Percentiles rank a stretch among this genome's conserved stretches.
These are phyloP conservation scores for Fusarium azukiicola DNA, from an alignment of 2,329 filamentous ascomycete species.

Conservation along the genomic window DNA sequence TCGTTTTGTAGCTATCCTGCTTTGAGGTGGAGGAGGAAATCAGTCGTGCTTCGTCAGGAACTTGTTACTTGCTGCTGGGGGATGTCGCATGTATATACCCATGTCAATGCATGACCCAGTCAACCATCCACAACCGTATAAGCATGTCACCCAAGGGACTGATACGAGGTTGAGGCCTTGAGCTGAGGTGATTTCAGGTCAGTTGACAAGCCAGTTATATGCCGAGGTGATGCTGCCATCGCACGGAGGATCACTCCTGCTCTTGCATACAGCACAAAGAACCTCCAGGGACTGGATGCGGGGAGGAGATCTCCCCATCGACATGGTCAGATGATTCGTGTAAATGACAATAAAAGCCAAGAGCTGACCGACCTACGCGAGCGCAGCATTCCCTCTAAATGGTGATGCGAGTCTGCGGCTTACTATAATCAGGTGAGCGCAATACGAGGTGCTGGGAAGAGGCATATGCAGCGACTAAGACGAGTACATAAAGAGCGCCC, in stretches of 20 bases:
- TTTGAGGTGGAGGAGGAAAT: background rate
- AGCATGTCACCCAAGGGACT: background rate
- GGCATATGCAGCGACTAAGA: background rate
- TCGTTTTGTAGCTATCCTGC: too few species aligned
- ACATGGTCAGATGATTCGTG: background rate
- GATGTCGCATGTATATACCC: background rate
- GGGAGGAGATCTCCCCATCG: background rate
- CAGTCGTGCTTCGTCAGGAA: background rate
- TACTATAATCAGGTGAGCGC: background rate
- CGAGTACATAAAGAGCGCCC: background rate
- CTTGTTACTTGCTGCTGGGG: background rate
- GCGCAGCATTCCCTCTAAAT: background rate
- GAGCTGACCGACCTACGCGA: background rate
- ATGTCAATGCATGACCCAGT: background rate
- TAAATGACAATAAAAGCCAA: background rate
- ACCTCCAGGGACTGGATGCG: background rate
- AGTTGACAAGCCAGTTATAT: background rate
- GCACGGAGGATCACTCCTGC: background rate
- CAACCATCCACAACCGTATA: background rate
- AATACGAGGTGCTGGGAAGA: background rate
- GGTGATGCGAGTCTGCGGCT: background rate
- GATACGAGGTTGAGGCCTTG: background rate
- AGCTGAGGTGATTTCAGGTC: background rate
- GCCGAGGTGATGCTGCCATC: background rate
- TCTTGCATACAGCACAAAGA: background rate